These are phyloP conservation scores for Metschnikowia amazonensis DNA, from an alignment of 805 yeast genomes.

Conservation along the genomic window DNA sequence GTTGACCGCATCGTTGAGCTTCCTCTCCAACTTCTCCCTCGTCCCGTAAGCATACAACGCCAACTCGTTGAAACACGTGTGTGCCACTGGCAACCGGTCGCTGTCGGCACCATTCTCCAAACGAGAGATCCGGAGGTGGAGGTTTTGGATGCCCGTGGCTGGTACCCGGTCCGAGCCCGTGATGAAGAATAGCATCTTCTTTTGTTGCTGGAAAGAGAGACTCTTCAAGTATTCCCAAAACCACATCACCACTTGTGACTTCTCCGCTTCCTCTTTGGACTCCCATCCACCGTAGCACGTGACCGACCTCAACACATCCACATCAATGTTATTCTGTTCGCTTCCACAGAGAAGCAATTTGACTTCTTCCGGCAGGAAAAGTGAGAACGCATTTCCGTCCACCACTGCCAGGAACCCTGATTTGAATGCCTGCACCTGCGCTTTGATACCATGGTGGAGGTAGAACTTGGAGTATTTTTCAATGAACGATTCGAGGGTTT, in stretches of 20 bases:
- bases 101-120: constrained; percentile 29
- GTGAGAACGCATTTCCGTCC: constrained; percentile 73
- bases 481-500: constrained; percentile 59
- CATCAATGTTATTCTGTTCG: constrained; percentile 61
- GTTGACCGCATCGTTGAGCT: constrained; percentile 63
- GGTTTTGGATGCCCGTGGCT: constrained; percentile 80
- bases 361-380: constrained; percentile 79
- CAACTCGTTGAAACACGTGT: constrained; percentile 91
- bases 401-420: constrained; percentile 73
- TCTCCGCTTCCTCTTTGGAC: constrained; percentile 32
- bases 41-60: constrained; percentile 65
- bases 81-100: constrained; percentile 73
- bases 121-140: constrained; percentile 67
- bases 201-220: constrained; percentile 47
- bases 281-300: constrained; percentile 71
- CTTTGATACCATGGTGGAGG: constrained; percentile 49
- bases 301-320: constrained; percentile 60
- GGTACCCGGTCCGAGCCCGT: constrained; percentile 93
- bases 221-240: constrained; percentile 77
- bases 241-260: constrained; percentile 57
- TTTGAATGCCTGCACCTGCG: constrained; percentile 55
- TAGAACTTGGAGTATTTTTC: constrained; percentile 58
- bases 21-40: constrained; percentile 50
- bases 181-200: constrained; percentile 65
- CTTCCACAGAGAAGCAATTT: constrained; percentile 76